phyloP scores from a whole-genome alignment of 371 early-diverging fungal species.

The Zychaea mexicana region DNA sequence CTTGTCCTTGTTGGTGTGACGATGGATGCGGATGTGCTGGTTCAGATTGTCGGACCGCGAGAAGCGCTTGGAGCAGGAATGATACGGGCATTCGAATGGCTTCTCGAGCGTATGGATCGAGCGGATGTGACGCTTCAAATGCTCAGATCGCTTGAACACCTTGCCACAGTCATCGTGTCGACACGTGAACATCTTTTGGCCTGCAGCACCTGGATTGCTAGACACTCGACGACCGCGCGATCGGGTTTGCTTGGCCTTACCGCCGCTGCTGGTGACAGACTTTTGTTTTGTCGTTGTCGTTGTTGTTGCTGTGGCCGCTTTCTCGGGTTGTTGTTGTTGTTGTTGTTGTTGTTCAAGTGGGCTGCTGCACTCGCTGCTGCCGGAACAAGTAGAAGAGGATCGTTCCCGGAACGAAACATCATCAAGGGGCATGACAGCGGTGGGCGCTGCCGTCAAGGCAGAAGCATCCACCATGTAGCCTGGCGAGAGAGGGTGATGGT shows the following conservation, averaged over 20 bases:
- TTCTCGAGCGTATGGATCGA: constrained; percentile 60
- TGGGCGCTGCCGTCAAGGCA: constrained; percentile 32
- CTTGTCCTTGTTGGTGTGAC: constrained; percentile 34
- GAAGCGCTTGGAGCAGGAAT: constrained; percentile 64
- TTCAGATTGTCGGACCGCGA: constrained; percentile 71
- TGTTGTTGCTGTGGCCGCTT: constrained; percentile 1
- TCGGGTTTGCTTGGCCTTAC: constrained; percentile 18
- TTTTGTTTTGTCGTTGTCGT: constrained; percentile 4
- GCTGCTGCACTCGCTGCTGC: not conserved
- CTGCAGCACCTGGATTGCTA: constrained; percentile 28
- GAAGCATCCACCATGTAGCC: constrained; percentile 21
- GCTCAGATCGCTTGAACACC: constrained; percentile 82
- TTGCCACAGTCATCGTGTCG: constrained; percentile 64
- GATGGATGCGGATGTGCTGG: constrained; percentile 61
- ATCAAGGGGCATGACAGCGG: constrained; percentile 16
- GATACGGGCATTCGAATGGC: constrained; percentile 54
- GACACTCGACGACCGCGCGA: constrained; percentile 54
- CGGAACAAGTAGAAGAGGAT: not conserved
- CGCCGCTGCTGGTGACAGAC: too few relatives aligned
- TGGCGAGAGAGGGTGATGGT: constrained; percentile 4
- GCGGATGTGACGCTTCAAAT: constrained; percentile 76
- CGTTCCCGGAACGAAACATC: constrained; percentile 11
- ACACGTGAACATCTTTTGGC: constrained; percentile 52
- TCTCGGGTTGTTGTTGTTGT: not conserved
- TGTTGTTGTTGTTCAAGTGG: not conserved